Evolutionary conservation across 2,329 filamentous ascomycete genomes (phyloP), one percentile per base, ranked within the genome.

Genomic region (Dactylellina sp.): DNA sequence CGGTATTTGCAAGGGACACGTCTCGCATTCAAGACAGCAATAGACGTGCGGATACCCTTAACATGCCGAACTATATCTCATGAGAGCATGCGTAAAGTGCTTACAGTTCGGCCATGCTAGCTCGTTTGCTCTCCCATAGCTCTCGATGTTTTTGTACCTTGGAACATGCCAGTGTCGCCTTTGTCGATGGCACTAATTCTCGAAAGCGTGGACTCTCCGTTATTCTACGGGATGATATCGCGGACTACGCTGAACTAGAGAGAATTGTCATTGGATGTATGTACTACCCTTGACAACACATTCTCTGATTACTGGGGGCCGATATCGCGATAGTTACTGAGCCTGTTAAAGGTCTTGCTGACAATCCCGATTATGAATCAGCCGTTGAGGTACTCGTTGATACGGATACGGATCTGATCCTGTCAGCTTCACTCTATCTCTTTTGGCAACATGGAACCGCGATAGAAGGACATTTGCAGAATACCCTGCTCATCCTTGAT

Each of bases 11-110:
- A 57, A n/a, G 62, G 62, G 9, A 47, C 49, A 12, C 49, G 62
- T 14, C 20, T 65, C 6, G 53, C 49, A 1, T 57, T 65, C 25
- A 68, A 68, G 28, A 68, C 64, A 7, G 64, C 64, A 12, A 68
- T 68, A 22, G 64, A 68, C 40, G 64, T 68, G 1, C 64, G 61
- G 14, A 68, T 68, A 14, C 60, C 64, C 9, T 68, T 55, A 1
- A 60, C 64, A 20, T 24, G 44, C 14, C 64, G 64, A 6, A 68
- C 44, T 5, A 68, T 68, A 1, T 68, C 64, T 32, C 55, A 68
- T 18, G 64, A 60, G 46, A 68, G 64, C 25, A 46, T 55, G 5
- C 64, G 47, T 9, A 68, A 68, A 55, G 64, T 1, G 55, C 64
- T 6, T 68, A 68, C 22, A 22, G 60, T 7, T 60, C 64, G 9